phyloP scores from a whole-genome alignment of 2,329 filamentous ascomycete genomes.

The Colletotrichum sp. region DNA sequence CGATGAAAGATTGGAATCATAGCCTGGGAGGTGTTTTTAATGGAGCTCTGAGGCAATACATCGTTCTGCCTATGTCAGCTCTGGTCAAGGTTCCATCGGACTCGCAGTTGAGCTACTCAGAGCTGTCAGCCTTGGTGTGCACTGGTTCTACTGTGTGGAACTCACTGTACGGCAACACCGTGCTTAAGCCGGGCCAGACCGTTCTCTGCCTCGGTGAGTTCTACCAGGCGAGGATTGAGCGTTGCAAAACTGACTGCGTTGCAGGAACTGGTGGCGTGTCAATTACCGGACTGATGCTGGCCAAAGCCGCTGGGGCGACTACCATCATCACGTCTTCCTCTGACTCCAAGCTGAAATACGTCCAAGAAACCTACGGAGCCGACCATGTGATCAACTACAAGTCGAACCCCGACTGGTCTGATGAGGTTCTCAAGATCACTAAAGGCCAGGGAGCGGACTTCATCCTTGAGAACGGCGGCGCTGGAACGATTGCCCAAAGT shows the following conservation, averaged over 20 bases:
- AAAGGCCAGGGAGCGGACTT: constrained; percentile 46
- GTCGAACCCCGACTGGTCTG: constrained; percentile 46
- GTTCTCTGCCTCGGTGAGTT: constrained; percentile 37
- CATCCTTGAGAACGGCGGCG: constrained; percentile 43
- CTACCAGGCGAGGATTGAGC: background rate
- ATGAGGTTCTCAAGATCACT: constrained; percentile 48
- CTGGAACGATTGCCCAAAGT: constrained; percentile 46
- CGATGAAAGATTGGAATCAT: constrained; percentile 22
- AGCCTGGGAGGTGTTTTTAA: constrained; percentile 33
- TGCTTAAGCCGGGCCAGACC: constrained; percentile 43
- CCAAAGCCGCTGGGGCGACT: constrained; percentile 47
- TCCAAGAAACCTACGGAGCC: constrained; percentile 41
- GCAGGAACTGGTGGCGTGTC: constrained; percentile 52
- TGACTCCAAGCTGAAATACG: constrained; percentile 47
- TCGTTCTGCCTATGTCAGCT: constrained; percentile 41
- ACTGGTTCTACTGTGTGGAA: constrained; percentile 55
- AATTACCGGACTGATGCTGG: constrained; percentile 47
- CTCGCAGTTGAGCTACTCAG: constrained; percentile 34
- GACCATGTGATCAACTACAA: constrained; percentile 55
- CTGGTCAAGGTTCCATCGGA: constrained; percentile 43
- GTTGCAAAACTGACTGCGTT: background rate
- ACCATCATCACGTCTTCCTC: constrained; percentile 57
- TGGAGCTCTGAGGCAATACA: constrained; percentile 46
- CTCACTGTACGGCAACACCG: constrained; percentile 45
- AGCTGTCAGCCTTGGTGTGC: constrained; percentile 43